Evolutionary conservation across 2,329 filamentous ascomycete genomes (phyloP).

Genomic region (Ophiostoma ulmi): DNA sequence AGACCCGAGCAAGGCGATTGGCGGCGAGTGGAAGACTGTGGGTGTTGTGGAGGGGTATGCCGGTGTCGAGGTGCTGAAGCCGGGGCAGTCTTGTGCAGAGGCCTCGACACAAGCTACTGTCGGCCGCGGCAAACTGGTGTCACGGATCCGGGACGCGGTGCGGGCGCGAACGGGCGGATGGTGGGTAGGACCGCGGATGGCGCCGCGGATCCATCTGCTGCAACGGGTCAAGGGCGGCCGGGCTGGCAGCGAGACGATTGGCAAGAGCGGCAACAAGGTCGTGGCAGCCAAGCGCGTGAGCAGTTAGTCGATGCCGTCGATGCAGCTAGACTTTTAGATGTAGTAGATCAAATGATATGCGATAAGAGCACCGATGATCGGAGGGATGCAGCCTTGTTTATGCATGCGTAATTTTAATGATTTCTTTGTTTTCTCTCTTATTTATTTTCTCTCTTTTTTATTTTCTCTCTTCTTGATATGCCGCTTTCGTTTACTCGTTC

Average conservation of each 20-base stretch:
- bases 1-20: slow-evolving; percentile 44
- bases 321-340: no score
- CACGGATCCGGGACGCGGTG: slow-evolving; percentile 38
- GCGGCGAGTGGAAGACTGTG: slow-evolving; percentile 47
- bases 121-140: slow-evolving; percentile 43
- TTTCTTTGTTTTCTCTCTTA: not conserved
- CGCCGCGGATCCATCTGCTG: slow-evolving; percentile 50
- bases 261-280: slow-evolving; percentile 10
- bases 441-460: not conserved
- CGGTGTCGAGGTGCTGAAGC: slow-evolving; percentile 54
- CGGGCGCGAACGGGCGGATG: slow-evolving; percentile 52
- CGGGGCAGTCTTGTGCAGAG: slow-evolving; percentile 34
- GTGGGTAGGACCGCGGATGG: slow-evolving; percentile 61
- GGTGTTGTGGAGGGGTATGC: slow-evolving; percentile 54
- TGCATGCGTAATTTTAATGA: not conserved
- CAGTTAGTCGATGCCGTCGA: not conserved
- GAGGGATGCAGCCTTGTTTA: not conserved
- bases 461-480: slow-evolving; percentile 2
- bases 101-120: slow-evolving; percentile 33
- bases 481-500: not conserved
- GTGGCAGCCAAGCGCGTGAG: not conserved
- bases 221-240: slow-evolving; percentile 32
- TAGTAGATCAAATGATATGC: not conserved
- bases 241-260: not conserved
- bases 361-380: not conserved